phyloP scores from a whole-genome alignment of 768 basidiomycete genomes.

The Trametes villosa region DNA sequence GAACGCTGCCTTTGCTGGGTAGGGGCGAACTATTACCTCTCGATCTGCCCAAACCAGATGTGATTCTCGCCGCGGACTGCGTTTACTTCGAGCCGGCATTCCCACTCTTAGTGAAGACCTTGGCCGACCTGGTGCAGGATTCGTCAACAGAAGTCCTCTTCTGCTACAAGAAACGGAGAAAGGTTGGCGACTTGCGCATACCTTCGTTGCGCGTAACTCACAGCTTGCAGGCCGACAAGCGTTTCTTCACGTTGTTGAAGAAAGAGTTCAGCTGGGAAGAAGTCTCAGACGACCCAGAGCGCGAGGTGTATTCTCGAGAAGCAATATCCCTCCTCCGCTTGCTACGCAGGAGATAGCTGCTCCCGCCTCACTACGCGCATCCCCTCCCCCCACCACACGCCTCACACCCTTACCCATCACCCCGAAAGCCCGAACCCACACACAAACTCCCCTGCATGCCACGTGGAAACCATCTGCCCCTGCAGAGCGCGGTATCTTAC shows the following conservation, averaged over 20 bases:
- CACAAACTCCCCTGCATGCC: no score
- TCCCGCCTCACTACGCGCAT: not conserved
- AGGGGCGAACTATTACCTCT: conserved; percentile 70
- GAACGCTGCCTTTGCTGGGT: conserved; percentile 13
- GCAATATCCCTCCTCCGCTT: conserved; percentile 67
- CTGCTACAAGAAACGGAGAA: conserved; percentile 93
- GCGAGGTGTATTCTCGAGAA: conserved; percentile 60
- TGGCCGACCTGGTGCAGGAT: conserved; percentile 59
- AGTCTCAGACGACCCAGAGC: conserved; percentile 67
- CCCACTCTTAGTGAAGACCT: conserved; percentile 80
- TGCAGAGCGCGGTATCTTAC: no score
- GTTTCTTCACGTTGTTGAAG: conserved; percentile 80
- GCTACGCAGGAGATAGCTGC: conserved; percentile 23
- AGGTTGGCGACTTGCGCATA: conserved; percentile 48
- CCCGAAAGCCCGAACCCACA: no score
- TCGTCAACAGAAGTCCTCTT: conserved; percentile 73
- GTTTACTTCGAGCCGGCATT: conserved; percentile 96
- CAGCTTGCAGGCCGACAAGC: conserved; percentile 73
- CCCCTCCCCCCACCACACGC: not conserved
- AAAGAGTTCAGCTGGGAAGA: conserved; percentile 78
- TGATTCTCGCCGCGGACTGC: conserved; percentile 91
- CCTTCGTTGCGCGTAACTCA: not conserved
- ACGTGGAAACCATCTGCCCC: no score
- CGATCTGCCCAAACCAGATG: conserved; percentile 49
- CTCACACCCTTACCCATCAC: not conserved